Evolutionary conservation across 2,329 filamentous ascomycete genomes (phyloP).

Genomic region (Botrytis pseudocinerea): DNA sequence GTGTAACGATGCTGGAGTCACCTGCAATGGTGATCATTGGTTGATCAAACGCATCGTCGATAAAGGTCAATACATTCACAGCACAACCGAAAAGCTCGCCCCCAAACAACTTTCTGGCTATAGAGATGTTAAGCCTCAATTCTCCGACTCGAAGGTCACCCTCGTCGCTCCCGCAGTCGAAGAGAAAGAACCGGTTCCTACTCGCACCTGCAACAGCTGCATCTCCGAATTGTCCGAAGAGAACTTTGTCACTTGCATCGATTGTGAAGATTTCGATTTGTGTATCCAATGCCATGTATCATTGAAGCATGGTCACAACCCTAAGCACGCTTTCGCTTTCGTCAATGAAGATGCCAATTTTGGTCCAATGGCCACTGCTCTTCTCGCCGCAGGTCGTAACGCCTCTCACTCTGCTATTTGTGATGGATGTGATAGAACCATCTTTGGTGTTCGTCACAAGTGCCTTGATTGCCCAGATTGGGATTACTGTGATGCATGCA

Average conservation of each 20-base stretch:
- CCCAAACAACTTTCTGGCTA: conserved; percentile 43
- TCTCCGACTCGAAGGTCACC: conserved; percentile 34
- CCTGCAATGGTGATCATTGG: conserved; percentile 85
- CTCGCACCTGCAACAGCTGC: conserved; percentile 63
- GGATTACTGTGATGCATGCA: conserved; percentile 86
- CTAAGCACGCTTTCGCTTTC: conserved; percentile 75
- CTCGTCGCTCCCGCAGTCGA: conserved; percentile 32
- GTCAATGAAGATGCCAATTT: conserved; percentile 64
- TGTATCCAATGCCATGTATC: conserved; percentile 78
- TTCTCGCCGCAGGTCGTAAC: conserved; percentile 78
- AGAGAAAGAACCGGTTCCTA: conserved; percentile 34
- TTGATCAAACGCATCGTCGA: conserved; percentile 86
- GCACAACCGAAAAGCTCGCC: conserved; percentile 77
- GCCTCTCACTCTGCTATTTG: conserved; percentile 85
- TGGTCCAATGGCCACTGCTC: conserved; percentile 60
- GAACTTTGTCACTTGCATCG: conserved; percentile 80
- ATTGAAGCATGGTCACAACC: conserved; percentile 86
- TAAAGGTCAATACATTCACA: conserved; percentile 77
- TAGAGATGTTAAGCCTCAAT: conserved; percentile 1
- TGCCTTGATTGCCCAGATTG: conserved; percentile 96
- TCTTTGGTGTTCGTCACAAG: conserved; percentile 90
- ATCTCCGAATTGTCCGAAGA: conserved; percentile 64
- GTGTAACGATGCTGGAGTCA: conserved; percentile 73
- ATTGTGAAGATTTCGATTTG: conserved; percentile 89
- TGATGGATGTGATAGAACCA: conserved; percentile 87